Evolutionary conservation across 345 rosid genomes (phyloP).

Genomic region (Rhodomyrtus tomentosa): DNA sequence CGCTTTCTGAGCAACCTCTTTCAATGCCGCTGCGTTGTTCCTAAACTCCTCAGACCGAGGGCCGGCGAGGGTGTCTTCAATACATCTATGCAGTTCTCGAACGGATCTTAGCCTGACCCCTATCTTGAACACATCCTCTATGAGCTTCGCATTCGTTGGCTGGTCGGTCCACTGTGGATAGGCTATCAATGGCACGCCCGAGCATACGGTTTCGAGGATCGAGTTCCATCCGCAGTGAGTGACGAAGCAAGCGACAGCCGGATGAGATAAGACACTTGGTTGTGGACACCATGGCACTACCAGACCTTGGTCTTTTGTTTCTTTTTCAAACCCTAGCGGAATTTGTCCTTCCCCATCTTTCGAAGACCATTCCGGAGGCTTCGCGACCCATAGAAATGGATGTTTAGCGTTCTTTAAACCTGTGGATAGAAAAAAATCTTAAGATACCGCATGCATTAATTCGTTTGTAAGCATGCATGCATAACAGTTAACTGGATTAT

Average conservation of each 20-base stretch:
- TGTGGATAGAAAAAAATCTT: background rate
- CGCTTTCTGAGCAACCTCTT: slow-evolving; percentile 44
- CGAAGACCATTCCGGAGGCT: slow-evolving; percentile 2
- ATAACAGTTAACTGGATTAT: background rate
- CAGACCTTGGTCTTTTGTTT: slow-evolving; percentile 21
- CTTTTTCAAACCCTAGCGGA: slow-evolving; percentile 6
- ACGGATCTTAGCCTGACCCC: slow-evolving; percentile 30
- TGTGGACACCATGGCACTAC: slow-evolving; percentile 43
- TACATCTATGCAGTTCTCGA: slow-evolving; percentile 33
- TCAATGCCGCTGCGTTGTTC: slow-evolving; percentile 45
- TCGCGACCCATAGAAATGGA: slow-evolving; percentile 52
- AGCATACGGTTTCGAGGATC: slow-evolving; percentile 25
- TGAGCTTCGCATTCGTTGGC: slow-evolving; percentile 21
- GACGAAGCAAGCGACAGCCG: slow-evolving; percentile 31
- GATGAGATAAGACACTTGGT: slow-evolving; percentile 33
- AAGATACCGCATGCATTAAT: background rate
- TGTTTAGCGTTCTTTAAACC: slow-evolving; percentile 12
- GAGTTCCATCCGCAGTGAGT: slow-evolving; percentile 65
- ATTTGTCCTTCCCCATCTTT: background rate
- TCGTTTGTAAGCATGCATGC: background rate
- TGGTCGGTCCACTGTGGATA: slow-evolving; percentile 43
- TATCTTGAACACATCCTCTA: slow-evolving; percentile 30
- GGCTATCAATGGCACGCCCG: slow-evolving; percentile 43
- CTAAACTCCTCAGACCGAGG: slow-evolving; percentile 34
- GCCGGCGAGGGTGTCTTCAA: slow-evolving; percentile 16